Evolutionary conservation across 345 rosid species (phyloP), one percentile per base, ranked within the genome.

Genomic region (Eucalyptus leucophloia): DNA sequence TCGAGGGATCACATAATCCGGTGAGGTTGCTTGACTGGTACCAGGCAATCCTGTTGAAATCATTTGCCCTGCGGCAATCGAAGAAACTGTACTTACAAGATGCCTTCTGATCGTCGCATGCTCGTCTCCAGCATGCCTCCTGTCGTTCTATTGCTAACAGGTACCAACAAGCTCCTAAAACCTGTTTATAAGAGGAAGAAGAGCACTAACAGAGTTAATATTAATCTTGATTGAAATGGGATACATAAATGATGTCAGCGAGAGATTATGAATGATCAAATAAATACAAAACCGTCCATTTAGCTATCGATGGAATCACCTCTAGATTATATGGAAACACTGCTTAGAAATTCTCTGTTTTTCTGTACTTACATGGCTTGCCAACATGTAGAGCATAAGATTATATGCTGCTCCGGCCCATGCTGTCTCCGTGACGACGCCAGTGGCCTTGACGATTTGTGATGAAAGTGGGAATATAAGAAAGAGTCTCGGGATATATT

Each of bases 351-450:
- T 58, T 86, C 87, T 47, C 26, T 30, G 21, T 67, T 65, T 34
- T 45, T 37, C 37, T 67, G 50, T 17, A 86, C 98, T 96, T 91
- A 97, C 99, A 93, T 98, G 99, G 95, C 99, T 96, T 92, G 99
- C 99, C 89, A 98, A 93, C 96, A 98, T 98, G 94, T 92, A 98
- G 37, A 97, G 95, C 91, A 98, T 94, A 26, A 98, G 96, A 93
- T 98, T 97, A 88, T 97, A 97, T 24, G 98, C 99, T 34, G 99
- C 99, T 47, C 99, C 99, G 2, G 98, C 99, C 99, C 99, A 96
- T 37, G 99, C 98, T 32, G 99, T 96, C 92, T 98, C 95, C 62
- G 98, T 98, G 42, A 96, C 95, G 53, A 98, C 96, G 15, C 99
- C 99, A 4, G 98, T 95, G 89, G 99, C 94, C 92, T 97, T 94